These are phyloP conservation scores for Aspergillus ellipticus DNA, from an alignment of 495 filamentous ascomycete genomes.

Conservation along the genomic window DNA sequence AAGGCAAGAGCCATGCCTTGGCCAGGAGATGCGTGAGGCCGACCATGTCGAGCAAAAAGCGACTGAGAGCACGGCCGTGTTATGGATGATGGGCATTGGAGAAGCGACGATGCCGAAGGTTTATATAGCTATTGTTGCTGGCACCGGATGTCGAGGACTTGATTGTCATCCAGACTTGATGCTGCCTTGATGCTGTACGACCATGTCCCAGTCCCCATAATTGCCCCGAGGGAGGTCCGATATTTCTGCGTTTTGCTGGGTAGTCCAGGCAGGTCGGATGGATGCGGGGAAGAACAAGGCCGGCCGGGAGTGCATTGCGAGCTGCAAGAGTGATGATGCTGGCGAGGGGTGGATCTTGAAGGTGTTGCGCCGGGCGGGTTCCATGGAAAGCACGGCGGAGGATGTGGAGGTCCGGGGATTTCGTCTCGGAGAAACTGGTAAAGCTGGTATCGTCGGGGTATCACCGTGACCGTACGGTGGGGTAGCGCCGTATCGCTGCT, in stretches of 20 bases:
- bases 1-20: slow-evolving; percentile 26
- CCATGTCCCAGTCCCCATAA: neutral
- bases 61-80: slow-evolving; percentile 2
- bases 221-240: slow-evolving; percentile 12
- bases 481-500: neutral
- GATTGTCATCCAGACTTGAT: neutral
- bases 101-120: neutral
- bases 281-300: neutral
- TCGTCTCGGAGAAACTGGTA: neutral
- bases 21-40: slow-evolving; percentile 23
- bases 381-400: neutral
- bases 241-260: neutral
- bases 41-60: slow-evolving; percentile 24
- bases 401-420: neutral
- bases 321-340: no score
- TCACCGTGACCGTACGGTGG: no score
- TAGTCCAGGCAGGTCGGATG: neutral
- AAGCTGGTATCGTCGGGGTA: neutral
- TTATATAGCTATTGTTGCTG: neutral
- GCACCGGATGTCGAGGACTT: neutral
- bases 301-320: no score
- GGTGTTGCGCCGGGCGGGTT: neutral
- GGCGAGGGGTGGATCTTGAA: no score
- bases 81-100: neutral
- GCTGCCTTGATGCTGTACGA: slow-evolving; percentile 12